Conservation (phyloP, 768 basidiomycete genomes). For the Termitomyces sp. region DNA sequence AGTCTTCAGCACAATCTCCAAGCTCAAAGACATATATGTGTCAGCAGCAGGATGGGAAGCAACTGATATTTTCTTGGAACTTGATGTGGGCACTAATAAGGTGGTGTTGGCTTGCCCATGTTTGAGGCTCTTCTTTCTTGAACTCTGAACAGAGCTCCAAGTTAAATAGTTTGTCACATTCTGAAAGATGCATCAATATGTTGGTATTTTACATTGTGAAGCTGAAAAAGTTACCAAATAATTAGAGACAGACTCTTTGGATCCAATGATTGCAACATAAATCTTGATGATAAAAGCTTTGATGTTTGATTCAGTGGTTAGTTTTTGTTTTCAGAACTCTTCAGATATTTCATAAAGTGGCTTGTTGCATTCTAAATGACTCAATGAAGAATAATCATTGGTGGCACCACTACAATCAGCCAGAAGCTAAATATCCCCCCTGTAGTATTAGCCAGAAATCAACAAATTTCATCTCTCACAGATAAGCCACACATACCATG, state of each 20-base stretch:
- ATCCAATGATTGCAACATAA: background rate
- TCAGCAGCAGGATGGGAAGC: no score
- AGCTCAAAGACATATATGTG: no score
- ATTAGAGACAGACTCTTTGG: background rate
- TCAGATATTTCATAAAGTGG: background rate
- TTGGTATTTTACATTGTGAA: background rate
- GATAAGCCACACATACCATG: background rate
- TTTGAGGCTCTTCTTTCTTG: no score
- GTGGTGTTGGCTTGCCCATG: no score
- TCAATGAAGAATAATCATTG: background rate
- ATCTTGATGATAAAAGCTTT: conserved; percentile 1
- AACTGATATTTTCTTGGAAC: no score
- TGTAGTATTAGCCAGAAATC: background rate
- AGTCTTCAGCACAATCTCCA: no score
- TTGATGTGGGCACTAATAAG: no score
- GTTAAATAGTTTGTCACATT: background rate
- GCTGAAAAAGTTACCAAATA: background rate
- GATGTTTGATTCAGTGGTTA: background rate
- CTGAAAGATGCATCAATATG: background rate
- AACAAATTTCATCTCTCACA: no score
- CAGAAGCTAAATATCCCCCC: background rate
- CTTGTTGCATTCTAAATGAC: background rate
- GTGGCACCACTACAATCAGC: background rate
- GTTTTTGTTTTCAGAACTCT: background rate
- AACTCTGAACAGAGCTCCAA: no score